phyloP scores from a whole-genome alignment of 2,329 filamentous ascomycete species.

The Aspergillus aculeatinus region DNA sequence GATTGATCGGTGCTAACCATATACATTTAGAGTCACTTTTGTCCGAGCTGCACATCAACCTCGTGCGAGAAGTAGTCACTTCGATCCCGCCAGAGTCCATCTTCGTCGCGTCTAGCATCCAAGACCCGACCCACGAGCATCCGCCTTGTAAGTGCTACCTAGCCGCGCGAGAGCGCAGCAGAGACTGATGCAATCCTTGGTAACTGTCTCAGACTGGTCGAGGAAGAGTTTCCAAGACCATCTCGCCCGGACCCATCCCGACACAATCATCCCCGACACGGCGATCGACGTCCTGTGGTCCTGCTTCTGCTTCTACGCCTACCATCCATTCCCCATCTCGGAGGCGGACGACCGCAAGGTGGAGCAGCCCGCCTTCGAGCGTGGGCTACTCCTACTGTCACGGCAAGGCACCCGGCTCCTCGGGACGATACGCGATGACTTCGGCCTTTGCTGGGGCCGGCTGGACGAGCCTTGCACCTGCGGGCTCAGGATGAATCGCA shows the following conservation, averaged over 20 bases:
- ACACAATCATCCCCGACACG: background rate
- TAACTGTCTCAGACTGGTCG: background rate
- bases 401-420: background rate
- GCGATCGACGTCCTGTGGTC: background rate
- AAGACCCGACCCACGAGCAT: slow-evolving; percentile 2
- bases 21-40: background rate
- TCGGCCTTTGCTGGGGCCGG: background rate
- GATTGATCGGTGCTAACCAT: too few species aligned
- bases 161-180: background rate
- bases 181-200: background rate
- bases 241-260: background rate
- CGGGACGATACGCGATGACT: background rate
- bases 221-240: background rate
- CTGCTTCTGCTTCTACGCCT: slow-evolving; percentile 3
- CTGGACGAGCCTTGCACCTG: background rate
- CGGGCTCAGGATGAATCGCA: background rate
- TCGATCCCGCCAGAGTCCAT: background rate
- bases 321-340: background rate
- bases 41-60: background rate
- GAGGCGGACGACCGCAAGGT: background rate
- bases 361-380: slow-evolving; percentile 1
- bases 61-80: background rate
- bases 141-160: background rate
- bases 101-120: background rate
- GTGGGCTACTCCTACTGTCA: background rate